Percentiles rank a stretch among this genome's conserved stretches.
Evolutionary conservation across 2,329 filamentous ascomycete genomes (phyloP).

Genomic region (Fusarium sterilihyphosum): DNA sequence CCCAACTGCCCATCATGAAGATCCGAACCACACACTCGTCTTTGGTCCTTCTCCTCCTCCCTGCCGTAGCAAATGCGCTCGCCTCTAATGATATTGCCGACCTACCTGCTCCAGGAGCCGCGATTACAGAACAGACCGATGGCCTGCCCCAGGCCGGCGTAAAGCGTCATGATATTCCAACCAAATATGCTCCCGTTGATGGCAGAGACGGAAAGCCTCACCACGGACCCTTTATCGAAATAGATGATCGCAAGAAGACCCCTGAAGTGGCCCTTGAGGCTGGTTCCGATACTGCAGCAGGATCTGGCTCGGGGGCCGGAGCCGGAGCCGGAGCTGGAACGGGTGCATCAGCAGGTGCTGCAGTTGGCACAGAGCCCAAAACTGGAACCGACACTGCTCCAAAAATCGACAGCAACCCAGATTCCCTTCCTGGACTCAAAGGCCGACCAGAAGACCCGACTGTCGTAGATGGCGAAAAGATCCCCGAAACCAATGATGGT

Average conservation of each 20-base stretch:
- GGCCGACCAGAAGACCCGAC: constrained; percentile 63
- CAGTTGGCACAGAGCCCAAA: neutral
- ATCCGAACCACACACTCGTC: constrained; percentile 63
- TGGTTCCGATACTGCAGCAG: constrained; percentile 10
- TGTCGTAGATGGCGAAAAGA: constrained; percentile 67
- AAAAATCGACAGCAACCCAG: constrained; percentile 46
- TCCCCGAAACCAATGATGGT: constrained; percentile 75
- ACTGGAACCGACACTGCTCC: constrained; percentile 9
- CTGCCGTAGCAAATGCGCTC: constrained; percentile 61
- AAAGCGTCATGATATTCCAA: constrained; percentile 54
- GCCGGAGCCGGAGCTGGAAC: neutral
- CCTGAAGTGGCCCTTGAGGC: constrained; percentile 34
- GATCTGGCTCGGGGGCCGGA: constrained; percentile 10
- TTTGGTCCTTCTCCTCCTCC: constrained; percentile 69
- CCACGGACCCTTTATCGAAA: constrained; percentile 80
- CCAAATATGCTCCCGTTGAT: constrained; percentile 88
- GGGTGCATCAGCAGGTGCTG: neutral
- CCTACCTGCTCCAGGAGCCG: constrained; percentile 34
- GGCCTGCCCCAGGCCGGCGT: constrained; percentile 39
- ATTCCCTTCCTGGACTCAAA: constrained; percentile 57
- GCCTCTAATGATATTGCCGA: constrained; percentile 44
- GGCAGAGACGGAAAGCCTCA: constrained; percentile 95
- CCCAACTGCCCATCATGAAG: constrained; percentile 61
- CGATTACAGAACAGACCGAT: constrained; percentile 43
- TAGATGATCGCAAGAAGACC: constrained; percentile 48